Evolutionary conservation across 2,329 filamentous ascomycete genomes (phyloP).

Genomic region (Ophiosphaerella narmari): DNA sequence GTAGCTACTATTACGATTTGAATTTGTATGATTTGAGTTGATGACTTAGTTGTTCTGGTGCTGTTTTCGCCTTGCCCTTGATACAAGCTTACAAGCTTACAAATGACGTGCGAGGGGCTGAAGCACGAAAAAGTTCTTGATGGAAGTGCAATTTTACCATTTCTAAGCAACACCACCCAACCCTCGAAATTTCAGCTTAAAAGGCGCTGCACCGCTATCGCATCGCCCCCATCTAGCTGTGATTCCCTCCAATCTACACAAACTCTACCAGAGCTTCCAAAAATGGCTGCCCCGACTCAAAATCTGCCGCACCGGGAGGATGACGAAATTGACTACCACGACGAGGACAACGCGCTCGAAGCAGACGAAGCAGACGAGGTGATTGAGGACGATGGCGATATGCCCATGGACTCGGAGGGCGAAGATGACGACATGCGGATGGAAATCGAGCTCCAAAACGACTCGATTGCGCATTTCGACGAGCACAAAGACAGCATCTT

Average conservation of each 20-base stretch:
- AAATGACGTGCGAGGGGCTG: conserved; percentile 39
- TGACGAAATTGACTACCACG: conserved; percentile 54
- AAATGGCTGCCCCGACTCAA: conserved; percentile 32
- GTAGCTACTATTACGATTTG: neutral
- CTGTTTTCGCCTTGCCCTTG: neutral
- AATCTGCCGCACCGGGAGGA: conserved; percentile 35
- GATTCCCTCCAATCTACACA: neutral
- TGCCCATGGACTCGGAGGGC: conserved; percentile 80
- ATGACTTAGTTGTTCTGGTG: neutral
- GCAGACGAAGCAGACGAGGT: conserved; percentile 80
- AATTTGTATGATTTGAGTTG: too few relatives aligned
- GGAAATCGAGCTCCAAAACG: conserved; percentile 84
- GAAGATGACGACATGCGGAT: conserved; percentile 60
- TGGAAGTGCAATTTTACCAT: conserved; percentile 27
- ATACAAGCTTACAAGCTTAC: conserved; percentile 25
- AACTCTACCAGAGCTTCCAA: neutral
- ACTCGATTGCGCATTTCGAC: conserved; percentile 93
- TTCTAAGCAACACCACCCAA: conserved; percentile 38
- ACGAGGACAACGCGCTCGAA: conserved; percentile 74
- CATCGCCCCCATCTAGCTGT: neutral
- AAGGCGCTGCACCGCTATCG: neutral
- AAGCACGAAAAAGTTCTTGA: conserved; percentile 38
- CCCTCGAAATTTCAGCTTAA: conserved; percentile 14
- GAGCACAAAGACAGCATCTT: conserved; percentile 89
- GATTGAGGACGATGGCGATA: conserved; percentile 68